Percentiles rank a stretch among this genome's conserved stretches.
phyloP scores from a whole-genome alignment of 495 filamentous ascomycete genomes.

The Talaromyces stipitatus region DNA sequence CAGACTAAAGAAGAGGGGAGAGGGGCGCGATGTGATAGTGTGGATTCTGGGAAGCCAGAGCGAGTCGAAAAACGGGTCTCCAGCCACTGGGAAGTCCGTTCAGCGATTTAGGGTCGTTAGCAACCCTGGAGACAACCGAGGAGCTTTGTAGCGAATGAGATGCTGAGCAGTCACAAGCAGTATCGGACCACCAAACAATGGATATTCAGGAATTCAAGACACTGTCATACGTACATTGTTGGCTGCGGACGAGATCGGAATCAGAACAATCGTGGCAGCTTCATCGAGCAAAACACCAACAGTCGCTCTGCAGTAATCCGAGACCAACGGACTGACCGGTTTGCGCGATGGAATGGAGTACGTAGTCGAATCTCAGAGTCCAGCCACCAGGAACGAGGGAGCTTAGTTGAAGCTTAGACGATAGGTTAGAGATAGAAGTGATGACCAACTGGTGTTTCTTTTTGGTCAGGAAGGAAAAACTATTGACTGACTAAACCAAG shows the following conservation, averaged over 20 bases:
- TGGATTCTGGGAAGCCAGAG: not conserved
- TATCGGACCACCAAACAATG: not conserved
- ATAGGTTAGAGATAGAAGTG: not conserved
- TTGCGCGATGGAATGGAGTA: no score
- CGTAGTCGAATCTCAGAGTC: no score
- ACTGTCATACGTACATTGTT: conserved; percentile 4
- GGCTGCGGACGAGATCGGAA: not conserved
- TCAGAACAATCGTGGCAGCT: not conserved
- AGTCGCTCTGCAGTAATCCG: no score
- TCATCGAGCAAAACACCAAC: no score
- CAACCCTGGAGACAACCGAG: conserved; percentile 1
- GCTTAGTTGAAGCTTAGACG: not conserved
- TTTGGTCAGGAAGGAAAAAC: no score
- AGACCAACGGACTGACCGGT: no score
- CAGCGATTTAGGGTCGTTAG: not conserved
- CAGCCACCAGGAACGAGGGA: not conserved
- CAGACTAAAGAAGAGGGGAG: not conserved
- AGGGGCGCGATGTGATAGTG: conserved; percentile 4
- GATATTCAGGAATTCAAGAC: not conserved
- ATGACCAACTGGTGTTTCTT: not conserved
- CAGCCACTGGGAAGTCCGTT: not conserved
- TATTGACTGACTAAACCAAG: no score
- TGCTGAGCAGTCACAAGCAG: not conserved
- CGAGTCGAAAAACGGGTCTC: not conserved
- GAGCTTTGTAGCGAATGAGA: not conserved